These are phyloP conservation scores for Cardamine occulta DNA, from an alignment of 345 rosid species.

Conservation along the genomic window DNA sequence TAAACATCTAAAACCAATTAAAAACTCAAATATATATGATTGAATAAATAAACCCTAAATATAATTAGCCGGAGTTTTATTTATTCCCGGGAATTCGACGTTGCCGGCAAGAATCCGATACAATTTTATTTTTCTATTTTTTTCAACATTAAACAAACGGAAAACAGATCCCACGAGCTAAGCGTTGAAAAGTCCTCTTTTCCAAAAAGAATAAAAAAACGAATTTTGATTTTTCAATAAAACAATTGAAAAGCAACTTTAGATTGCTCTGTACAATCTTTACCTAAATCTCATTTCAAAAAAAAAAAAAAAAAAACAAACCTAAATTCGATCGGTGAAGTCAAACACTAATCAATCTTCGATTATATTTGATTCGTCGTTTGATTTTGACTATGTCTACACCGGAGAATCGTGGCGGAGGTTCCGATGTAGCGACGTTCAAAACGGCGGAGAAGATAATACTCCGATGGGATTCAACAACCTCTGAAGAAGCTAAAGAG, in stretches of 20 bases:
- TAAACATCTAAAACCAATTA: too few species aligned
- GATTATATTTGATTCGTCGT: not conserved
- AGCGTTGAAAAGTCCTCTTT: slow-evolving; percentile 31
- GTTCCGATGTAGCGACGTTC: slow-evolving; percentile 27
- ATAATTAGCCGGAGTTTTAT: not conserved
- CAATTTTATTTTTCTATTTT: not conserved
- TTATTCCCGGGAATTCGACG: not conserved
- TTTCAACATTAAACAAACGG: not conserved
- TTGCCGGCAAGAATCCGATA: not conserved
- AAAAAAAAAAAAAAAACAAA: not conserved
- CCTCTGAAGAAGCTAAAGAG: slow-evolving; percentile 75
- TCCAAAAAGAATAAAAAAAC: not conserved
- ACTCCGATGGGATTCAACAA: slow-evolving; percentile 83
- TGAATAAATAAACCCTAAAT: too few species aligned
- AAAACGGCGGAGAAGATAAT: slow-evolving; percentile 77
- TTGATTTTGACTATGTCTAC: slow-evolving; percentile 30
- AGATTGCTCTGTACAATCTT: not conserved
- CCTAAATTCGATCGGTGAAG: slow-evolving; percentile 1
- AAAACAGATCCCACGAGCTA: slow-evolving; percentile 20
- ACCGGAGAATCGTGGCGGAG: slow-evolving; percentile 17
- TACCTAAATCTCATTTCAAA: slow-evolving; percentile 19
- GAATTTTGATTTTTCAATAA: not conserved
- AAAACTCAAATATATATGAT: too few species aligned
- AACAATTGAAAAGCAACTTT: not conserved
- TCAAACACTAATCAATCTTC: not conserved